Conservation (phyloP, 352 stramenopile genomes). For the Phytophthora citrophthora region DNA sequence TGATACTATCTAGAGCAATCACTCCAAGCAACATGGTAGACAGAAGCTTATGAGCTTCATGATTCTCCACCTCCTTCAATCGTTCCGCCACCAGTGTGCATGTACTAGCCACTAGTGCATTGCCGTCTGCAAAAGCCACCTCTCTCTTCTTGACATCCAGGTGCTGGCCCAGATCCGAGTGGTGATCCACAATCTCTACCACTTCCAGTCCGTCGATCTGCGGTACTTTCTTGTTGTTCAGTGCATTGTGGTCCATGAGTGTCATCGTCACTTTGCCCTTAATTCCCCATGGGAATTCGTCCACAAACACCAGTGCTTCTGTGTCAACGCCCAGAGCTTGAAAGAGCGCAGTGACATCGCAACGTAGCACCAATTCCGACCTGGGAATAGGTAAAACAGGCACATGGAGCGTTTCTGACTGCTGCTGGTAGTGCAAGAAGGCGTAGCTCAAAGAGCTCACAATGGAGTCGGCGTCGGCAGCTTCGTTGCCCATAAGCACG, state of each 20-base stretch:
- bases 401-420: slow-evolving; percentile 37
- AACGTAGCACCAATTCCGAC: slow-evolving; percentile 64
- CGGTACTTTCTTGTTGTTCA: slow-evolving; percentile 66
- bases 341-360: slow-evolving; percentile 73
- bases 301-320: slow-evolving; percentile 66
- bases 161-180: slow-evolving; percentile 70
- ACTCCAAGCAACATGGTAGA: slow-evolving; percentile 80
- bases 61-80: slow-evolving; percentile 25
- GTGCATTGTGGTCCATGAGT: slow-evolving; percentile 79
- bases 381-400: slow-evolving; percentile 72
- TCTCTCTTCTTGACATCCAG: slow-evolving; percentile 47
- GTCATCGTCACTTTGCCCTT: slow-evolving; percentile 44
- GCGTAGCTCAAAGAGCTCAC: slow-evolving; percentile 79
- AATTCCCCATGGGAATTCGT: slow-evolving; percentile 75
- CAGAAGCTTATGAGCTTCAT: slow-evolving; percentile 44
- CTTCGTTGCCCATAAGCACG: slow-evolving; percentile 82
- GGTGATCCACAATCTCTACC: slow-evolving; percentile 83
- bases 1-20: slow-evolving; percentile 82
- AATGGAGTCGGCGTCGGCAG: slow-evolving; percentile 85
- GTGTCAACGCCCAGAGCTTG: slow-evolving; percentile 59
- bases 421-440: slow-evolving; percentile 41
- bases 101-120: slow-evolving; percentile 72
- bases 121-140: slow-evolving; percentile 73
- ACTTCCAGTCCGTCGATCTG: slow-evolving; percentile 32
- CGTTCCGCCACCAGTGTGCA: slow-evolving; percentile 85